These are phyloP conservation scores for Clavispora asparagi DNA, from an alignment of 805 yeast genomes.

Conservation along the genomic window DNA sequence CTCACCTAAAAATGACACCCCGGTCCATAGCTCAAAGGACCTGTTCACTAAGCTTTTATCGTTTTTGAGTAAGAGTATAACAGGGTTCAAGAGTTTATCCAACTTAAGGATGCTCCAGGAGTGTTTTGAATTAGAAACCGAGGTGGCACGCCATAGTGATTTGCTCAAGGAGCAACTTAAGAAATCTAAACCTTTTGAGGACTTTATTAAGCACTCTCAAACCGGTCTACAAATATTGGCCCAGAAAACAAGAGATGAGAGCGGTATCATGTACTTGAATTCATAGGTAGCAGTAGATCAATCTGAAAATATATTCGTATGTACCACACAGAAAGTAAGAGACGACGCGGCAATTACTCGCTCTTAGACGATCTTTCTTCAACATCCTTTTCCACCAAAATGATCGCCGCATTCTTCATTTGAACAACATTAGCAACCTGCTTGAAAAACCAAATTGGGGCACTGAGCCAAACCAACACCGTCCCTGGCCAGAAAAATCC, in stretches of 20 bases:
- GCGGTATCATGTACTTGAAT: not conserved
- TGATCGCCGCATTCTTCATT: conserved; percentile 75
- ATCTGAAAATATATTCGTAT: not conserved
- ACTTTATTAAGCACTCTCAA: conserved; percentile 9
- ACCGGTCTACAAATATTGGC: conserved; percentile 9
- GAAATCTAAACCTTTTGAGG: conserved; percentile 7
- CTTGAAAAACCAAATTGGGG: conserved; percentile 88
- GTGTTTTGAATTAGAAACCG: conserved; percentile 36
- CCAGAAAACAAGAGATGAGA: conserved; percentile 8
- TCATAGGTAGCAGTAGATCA: not conserved
- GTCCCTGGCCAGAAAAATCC: conserved; percentile 58
- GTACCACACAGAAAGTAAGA: not conserved
- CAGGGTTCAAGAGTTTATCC: conserved; percentile 37
- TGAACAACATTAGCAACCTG: conserved; percentile 89
- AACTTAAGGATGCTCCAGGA: conserved; percentile 34
- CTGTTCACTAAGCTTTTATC: conserved; percentile 29
- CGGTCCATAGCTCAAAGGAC: not conserved
- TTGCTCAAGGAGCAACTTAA: conserved; percentile 3
- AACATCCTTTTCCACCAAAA: conserved; percentile 75
- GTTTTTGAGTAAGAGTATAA: conserved; percentile 38
- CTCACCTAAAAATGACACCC: not conserved
- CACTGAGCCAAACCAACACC: conserved; percentile 49
- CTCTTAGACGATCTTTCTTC: conserved; percentile 33
- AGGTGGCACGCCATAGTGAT: conserved; percentile 19
- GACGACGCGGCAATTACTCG: not conserved